A percentile compares a stretch with the other conserved stretches of the same genome.
Evolutionary conservation across 805 yeast species (phyloP).

Genomic region (Saccharomycopsis sp.): DNA sequence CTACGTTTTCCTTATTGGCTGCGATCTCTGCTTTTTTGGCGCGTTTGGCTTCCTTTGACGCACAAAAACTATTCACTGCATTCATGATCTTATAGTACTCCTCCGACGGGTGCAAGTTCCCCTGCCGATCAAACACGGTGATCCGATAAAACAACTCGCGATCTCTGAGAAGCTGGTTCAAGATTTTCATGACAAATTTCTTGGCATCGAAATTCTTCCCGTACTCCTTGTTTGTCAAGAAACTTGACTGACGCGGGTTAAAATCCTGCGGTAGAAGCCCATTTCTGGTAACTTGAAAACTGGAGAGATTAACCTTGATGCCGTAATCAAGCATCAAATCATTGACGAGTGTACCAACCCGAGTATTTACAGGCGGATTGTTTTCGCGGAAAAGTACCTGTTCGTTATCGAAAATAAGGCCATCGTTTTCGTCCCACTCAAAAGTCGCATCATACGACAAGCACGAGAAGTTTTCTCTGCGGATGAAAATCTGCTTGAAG

Average conservation of each 20-base stretch:
- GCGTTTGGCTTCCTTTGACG: too few species aligned
- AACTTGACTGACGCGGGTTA: conserved; percentile 4
- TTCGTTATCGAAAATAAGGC: conserved; percentile 4
- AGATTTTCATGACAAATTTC: not conserved
- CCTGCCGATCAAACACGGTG: not conserved
- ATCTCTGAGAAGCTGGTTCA: not conserved
- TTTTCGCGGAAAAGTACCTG: conserved; percentile 12
- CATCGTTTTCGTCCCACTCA: not conserved
- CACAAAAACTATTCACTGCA: not conserved
- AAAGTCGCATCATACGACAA: conserved; percentile 5
- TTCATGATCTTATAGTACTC: not conserved
- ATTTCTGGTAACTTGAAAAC: not conserved
- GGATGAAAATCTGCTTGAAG: conserved; percentile 7
- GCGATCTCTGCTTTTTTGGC: too few species aligned
- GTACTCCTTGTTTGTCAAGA: not conserved
- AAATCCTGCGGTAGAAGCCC: conserved; percentile 11
- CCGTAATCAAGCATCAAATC: not conserved
- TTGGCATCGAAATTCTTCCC: conserved; percentile 4
- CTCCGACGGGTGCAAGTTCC: not conserved
- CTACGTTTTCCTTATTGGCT: too few species aligned
- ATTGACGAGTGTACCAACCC: conserved; percentile 10
- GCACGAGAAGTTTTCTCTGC: conserved; percentile 13
- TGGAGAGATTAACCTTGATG: conserved; percentile 1
- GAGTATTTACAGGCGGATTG: conserved; percentile 14
- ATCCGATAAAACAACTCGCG: not conserved